These are phyloP conservation scores for Zygosaccharomyces bisporus DNA, from an alignment of 805 yeast genomes.

Conservation along the genomic window DNA sequence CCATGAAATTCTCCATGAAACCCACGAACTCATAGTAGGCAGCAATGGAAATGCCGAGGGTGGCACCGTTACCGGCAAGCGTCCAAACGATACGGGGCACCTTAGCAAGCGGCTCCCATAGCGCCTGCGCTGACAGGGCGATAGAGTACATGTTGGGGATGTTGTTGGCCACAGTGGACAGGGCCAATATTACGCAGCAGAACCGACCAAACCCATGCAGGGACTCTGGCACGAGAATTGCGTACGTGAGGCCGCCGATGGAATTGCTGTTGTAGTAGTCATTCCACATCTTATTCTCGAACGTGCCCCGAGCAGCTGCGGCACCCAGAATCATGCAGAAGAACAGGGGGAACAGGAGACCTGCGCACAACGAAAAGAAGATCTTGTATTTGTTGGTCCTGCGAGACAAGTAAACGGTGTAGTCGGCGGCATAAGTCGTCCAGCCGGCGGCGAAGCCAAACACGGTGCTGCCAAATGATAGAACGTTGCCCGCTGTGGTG, in stretches of 20 bases:
- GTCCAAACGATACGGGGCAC: conserved; percentile 87
- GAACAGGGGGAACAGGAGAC: conserved; percentile 62
- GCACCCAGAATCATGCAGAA: conserved; percentile 80
- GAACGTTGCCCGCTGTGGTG: conserved; percentile 69
- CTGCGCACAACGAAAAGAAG: conserved; percentile 59
- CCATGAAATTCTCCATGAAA: conserved; percentile 86
- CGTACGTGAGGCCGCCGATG: conserved; percentile 78
- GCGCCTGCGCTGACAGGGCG: conserved; percentile 78
- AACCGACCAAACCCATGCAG: conserved; percentile 87
- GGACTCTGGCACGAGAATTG: conserved; percentile 71
- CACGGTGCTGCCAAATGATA: conserved; percentile 77
- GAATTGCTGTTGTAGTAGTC: conserved; percentile 50
- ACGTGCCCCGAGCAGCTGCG: conserved; percentile 73
- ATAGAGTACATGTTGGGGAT: conserved; percentile 91
- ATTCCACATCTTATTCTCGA: conserved; percentile 43
- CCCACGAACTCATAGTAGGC: conserved; percentile 69
- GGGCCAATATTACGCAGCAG: conserved; percentile 75
- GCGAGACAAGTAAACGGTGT: conserved; percentile 79
- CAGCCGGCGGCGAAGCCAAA: conserved; percentile 93
- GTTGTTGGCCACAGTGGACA: conserved; percentile 86
- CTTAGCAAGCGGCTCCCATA: conserved; percentile 65
- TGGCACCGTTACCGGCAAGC: conserved; percentile 62
- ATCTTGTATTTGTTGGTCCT: conserved; percentile 55
- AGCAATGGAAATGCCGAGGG: conserved; percentile 84
- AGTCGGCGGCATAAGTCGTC: conserved; percentile 93